Conservation (phyloP, 129 eudicot genomes). For the Sambucus nigra region DNA sequence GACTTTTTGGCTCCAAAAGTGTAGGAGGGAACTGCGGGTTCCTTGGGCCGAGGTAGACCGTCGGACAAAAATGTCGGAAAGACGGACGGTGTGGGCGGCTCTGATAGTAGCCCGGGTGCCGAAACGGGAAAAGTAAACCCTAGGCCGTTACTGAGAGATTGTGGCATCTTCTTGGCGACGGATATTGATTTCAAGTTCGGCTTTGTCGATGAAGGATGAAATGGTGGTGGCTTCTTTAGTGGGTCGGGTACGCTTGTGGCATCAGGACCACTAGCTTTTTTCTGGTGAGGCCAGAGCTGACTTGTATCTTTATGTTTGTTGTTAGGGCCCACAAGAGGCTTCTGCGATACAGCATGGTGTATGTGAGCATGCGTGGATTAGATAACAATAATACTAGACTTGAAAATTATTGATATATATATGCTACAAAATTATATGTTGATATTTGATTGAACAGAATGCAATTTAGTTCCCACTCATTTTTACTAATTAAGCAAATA, state of each 20-base stretch:
- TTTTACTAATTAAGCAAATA: too few species aligned
- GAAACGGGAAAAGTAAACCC: slow-evolving; percentile 74
- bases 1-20: slow-evolving; percentile 51
- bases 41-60: slow-evolving; percentile 23
- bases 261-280: slow-evolving; percentile 30
- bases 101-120: slow-evolving; percentile 40
- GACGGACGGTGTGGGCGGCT: slow-evolving; percentile 89
- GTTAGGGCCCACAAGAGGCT: slow-evolving; percentile 3
- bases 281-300: slow-evolving; percentile 22
- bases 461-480: too few species aligned
- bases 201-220: slow-evolving; percentile 15
- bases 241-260: slow-evolving; percentile 9
- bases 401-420: too few species aligned
- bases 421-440: too few species aligned
- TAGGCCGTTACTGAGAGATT: slow-evolving; percentile 30
- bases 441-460: too few species aligned
- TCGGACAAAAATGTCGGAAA: slow-evolving; percentile 41
- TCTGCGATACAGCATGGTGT: slow-evolving; percentile 15
- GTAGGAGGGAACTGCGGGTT: slow-evolving; percentile 38
- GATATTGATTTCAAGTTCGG: slow-evolving; percentile 54
- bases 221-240: slow-evolving; percentile 28
- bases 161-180: slow-evolving; percentile 28
- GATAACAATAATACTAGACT: not conserved
- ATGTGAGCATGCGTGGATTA: not conserved
- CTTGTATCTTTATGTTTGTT: slow-evolving; percentile 18